Evolutionary conservation across 1,284 basidiomycete genomes (phyloP), one percentile per base, ranked within the genome.

Genomic region (Boletus sp.): DNA sequence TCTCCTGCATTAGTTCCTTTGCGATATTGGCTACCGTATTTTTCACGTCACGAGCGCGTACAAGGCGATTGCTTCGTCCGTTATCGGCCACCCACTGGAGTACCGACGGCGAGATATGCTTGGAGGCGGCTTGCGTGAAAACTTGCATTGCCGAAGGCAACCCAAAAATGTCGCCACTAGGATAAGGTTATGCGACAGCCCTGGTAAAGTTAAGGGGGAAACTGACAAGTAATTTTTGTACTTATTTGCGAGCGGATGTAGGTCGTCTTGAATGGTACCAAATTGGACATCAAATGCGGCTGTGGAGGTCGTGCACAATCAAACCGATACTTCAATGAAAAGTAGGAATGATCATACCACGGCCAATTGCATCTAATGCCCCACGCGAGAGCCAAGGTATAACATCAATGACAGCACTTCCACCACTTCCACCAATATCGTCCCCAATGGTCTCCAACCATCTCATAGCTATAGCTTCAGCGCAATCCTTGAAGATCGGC

Each of bases 211-310:
- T 48, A 10, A 50, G 12, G 6, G 13, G 2, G 7, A 25, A 17
- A 51, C 61, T 44, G 41, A 75, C 73, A 69, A 51, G 27, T 70
- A 36, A 39, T 61, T 67, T 14, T 49, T 51, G 44, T 65, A 72
- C 1, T 55, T 57, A 12, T 55, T 60, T 22, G 59, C 66, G 3
- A 76, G 57, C 13, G 66, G 65, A 57, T 72, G 75, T 37, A 60
- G 66, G 33, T 51, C 69, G 48, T 65, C 61, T 48, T 59, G 66
- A 30, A 65, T 59, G 43, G 62, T 59, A 14, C 60, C 57, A 27
- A 75, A 72, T 13, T 64, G 59, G 53, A 72, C 64, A 40, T 72
- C 71, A 44, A 75, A 75, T 23, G 68, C 71, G 30, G 65, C 72
- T 74, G 38, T 48, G 25, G 37, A 43, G 7, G 25, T n/a, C 14